These are phyloP conservation scores for Nephromyces sp. DNA, from an alignment of 169 alveolate genomes.

Conservation along the genomic window DNA sequence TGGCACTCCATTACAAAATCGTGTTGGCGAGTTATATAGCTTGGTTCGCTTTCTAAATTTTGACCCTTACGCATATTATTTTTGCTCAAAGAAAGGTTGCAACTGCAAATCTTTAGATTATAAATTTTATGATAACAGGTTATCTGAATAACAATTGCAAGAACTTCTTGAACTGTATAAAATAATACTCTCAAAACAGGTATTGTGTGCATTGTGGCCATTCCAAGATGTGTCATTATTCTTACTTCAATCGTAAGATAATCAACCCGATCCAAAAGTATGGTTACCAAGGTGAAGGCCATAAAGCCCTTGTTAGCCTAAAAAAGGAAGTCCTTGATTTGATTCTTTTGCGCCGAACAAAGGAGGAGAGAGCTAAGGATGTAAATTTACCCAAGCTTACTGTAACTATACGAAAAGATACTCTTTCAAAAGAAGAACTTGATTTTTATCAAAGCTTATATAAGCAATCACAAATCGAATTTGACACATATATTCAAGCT, in stretches of 20 bases:
- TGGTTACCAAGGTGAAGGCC: conserved; percentile 67
- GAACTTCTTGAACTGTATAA: neutral
- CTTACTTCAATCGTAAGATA: conserved; percentile 66
- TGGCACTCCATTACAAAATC: conserved; percentile 94
- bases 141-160: neutral
- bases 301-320: conserved; percentile 44
- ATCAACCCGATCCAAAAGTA: conserved; percentile 64
- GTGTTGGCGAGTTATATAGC: conserved; percentile 88
- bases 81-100: conserved; percentile 73
- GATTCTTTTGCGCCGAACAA: conserved; percentile 49
- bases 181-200: conserved; percentile 19
- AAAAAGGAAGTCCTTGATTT: conserved; percentile 38
- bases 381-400: conserved; percentile 66
- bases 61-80: conserved; percentile 80
- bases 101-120: conserved; percentile 54
- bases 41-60: conserved; percentile 81
- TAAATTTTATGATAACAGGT: conserved; percentile 51
- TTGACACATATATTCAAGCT: conserved; percentile 60
- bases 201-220: conserved; percentile 67
- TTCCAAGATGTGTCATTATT: conserved; percentile 61
- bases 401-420: conserved; percentile 54
- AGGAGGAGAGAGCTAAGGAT: conserved; percentile 67
- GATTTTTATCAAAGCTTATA: conserved; percentile 69
- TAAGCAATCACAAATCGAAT: conserved; percentile 55
- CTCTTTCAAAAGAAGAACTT: conserved; percentile 60